Evolutionary conservation across 768 basidiomycete species (phyloP), one percentile per base, ranked within the genome.

Genomic region (Favolaschia claudopus): DNA sequence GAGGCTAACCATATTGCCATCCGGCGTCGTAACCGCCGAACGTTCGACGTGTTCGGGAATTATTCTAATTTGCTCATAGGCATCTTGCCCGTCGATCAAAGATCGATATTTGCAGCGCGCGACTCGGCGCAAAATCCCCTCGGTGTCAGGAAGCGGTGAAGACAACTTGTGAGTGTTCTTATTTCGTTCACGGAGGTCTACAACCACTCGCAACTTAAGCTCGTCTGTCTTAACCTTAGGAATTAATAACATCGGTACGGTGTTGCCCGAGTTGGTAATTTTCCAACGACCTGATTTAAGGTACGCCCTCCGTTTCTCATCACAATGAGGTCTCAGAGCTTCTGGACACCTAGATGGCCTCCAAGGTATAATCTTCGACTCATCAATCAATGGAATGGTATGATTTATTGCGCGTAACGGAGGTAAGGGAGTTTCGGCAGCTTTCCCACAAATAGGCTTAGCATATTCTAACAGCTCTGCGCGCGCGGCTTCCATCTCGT

Each of bases 211-310:
- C 7, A 48, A 5, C 7, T 28, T n/a, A 15, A 31, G 46, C 10
- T 3, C 57, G 38, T 32, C 74, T 70, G 8, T 70, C 44, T 2
- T 44, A 6, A 40, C 66, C 63, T 77, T 76, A 10, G 51, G 58
- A 9, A 77, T 56, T 17, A 77, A 55, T 0, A 79, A 37, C 73
- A 77, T 74, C 0, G 77, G 77, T 0, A 64, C 56, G 0, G 75
- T 68, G 27, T 75, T 76, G 0, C 58, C 53, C 0, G 69, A 72
- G 22, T 51, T 70, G 0, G 51, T 55, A 33, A 72, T 59, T 24
- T 64, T 39, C 76, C 76, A 78, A 1, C 73, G 64, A 0, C 74
- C 76, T 0, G 70, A 65, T 14, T 55, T 48, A 0, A 74, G 47
- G 54, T 77, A 77, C 0, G 65, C 63, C 10, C 74, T 69, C 0